Percentiles rank a stretch among this genome's conserved stretches.
Evolutionary conservation across 2,329 filamentous ascomycete species (phyloP).

Genomic region (Colletotrichum tabaci): DNA sequence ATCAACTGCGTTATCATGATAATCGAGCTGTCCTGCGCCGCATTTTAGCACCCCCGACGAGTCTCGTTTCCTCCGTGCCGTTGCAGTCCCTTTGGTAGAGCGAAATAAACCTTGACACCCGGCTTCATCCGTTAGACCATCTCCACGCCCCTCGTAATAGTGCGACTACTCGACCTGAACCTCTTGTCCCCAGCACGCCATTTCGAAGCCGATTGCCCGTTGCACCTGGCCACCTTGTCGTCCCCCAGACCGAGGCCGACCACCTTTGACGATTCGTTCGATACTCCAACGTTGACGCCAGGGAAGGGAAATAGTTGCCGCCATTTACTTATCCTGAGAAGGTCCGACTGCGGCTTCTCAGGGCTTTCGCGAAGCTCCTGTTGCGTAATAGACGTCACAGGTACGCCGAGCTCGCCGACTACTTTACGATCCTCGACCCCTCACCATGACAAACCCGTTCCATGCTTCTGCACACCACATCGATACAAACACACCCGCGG

Average conservation of each 20-base stretch:
- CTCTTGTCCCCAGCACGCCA: constrained; percentile 33
- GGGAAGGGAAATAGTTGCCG: not conserved
- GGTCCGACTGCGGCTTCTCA: constrained; percentile 35
- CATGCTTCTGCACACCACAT: constrained; percentile 53
- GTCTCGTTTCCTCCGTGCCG: constrained; percentile 12
- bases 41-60: constrained; percentile 24
- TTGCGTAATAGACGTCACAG: constrained; percentile 29
- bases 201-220: constrained; percentile 32
- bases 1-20: constrained; percentile 40
- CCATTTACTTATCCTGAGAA: constrained; percentile 16
- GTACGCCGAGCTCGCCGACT: constrained; percentile 36
- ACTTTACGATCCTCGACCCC: constrained; percentile 40
- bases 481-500: constrained; percentile 49
- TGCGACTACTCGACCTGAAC: constrained; percentile 29
- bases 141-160: constrained; percentile 32
- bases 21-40: constrained; percentile 32
- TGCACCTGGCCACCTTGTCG: constrained; percentile 26
- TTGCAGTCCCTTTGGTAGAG: constrained; percentile 15
- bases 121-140: constrained; percentile 6
- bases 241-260: constrained; percentile 11
- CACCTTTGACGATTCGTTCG: constrained; percentile 6
- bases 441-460: constrained; percentile 61
- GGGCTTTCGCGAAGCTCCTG: constrained; percentile 37
- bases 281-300: constrained; percentile 11
- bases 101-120: constrained; percentile 26